These are phyloP conservation scores for Geranium rotundifolium DNA, from an alignment of 345 rosid genomes.

Conservation along the genomic window DNA sequence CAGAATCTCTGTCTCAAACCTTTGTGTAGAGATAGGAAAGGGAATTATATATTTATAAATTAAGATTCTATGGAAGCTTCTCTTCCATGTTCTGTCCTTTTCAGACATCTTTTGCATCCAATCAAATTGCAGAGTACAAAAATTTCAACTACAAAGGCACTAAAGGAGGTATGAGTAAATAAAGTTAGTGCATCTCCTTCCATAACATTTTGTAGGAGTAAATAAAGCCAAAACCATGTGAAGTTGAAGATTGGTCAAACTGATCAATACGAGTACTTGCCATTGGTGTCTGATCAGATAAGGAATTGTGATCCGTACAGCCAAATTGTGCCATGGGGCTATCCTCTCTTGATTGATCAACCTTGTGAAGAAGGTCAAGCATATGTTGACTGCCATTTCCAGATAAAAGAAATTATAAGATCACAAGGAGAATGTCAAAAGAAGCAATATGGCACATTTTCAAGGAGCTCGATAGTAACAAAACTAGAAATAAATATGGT, in stretches of 20 bases:
- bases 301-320: conserved; percentile 30
- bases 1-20: not conserved
- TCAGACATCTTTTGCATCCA: not conserved
- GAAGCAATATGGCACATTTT: not conserved
- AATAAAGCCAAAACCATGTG: conserved; percentile 78
- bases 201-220: too few relatives aligned
- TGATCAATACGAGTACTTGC: conserved; percentile 41
- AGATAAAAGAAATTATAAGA: conserved; percentile 5
- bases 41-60: too few relatives aligned
- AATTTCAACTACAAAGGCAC: not conserved
- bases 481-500: not conserved
- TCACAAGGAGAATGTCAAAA: not conserved
- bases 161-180: not conserved
- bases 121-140: not conserved
- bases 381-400: conserved; percentile 56
- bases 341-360: conserved; percentile 49
- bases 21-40: too few relatives aligned
- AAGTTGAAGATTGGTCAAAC: conserved; percentile 35
- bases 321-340: conserved; percentile 31
- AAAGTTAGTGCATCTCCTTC: conserved; percentile 10
- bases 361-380: conserved; percentile 90
- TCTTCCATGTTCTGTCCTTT: not conserved
- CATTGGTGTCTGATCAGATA: conserved; percentile 35
- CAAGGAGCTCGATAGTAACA: not conserved
- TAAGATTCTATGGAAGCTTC: not conserved